Evolutionary conservation across 805 yeast genomes (phyloP), one percentile per base, ranked within the genome.

Genomic region (Kodamaea laetipori): DNA sequence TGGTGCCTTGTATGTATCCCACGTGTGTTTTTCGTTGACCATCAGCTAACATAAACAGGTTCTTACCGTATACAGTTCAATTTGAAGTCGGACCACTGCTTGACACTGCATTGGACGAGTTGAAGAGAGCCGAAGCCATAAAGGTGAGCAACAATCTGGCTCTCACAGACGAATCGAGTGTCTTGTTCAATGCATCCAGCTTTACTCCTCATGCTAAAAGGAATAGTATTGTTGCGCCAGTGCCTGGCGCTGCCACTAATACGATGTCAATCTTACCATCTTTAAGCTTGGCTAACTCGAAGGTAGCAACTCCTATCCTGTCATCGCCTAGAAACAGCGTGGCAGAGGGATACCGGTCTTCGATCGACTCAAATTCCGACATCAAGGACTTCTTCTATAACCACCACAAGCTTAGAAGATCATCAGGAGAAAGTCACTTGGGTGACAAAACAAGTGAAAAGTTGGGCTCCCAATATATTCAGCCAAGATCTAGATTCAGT

Each of bases 41-140:
- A 58, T 57, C 39, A 45, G 57, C 58, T 55, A 52, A 43, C 49
- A 13, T 27, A 10, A 13, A 13, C 46, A 78, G 85, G 37, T 84
- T 84, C 53, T 67, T 85, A 37, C 94, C 94, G 2, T 81, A 81
- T 55, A 82, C 89, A 3, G 89, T 84, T n/a, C 86, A 84, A 50
- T 78, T 78, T 50, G 80, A 78, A 49, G 74, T 78, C 9, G 41
- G 37, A 16, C 32, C 37, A 17, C 45, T 23, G 37, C 41, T 18
- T 21, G 45, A 23, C 13, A 16, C 32, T 4, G 45, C 30, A 21
- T 19, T 37, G 6, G 41, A 37, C 15, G 3, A n/a, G 19, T 37
- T 42, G 21, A 31, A 15, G 38, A 42, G 38, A 19, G 45, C 41
- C 12, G 38, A 42, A n/a, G 45, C 41, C 15, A 31, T 42, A 36